Evolutionary conservation across 352 stramenopile genomes (phyloP), one percentile per base, ranked within the genome.

Genomic region (Pythium monospermum): DNA sequence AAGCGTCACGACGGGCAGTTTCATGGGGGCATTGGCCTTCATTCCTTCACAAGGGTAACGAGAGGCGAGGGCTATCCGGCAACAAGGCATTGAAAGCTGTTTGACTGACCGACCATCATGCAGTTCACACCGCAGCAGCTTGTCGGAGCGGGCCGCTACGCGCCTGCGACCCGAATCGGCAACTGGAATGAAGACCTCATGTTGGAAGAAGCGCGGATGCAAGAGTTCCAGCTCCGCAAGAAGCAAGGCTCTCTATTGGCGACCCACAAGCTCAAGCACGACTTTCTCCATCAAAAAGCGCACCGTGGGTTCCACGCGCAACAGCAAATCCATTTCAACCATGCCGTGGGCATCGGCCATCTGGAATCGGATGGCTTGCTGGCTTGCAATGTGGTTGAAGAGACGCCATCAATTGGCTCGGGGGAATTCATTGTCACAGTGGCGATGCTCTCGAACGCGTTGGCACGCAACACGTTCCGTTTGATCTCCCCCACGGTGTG

Each of bases 131-230:
- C 85, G 32, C 85, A 95, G 63, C 85, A 95, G 57, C 81, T 94
- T 45, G 78, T 92, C 13, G 85, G 85, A 23, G 85, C 81, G 16
- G 83, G 83, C 2, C 77, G 83, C 19, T 94, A 94, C 64, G 79
- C 73, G 47, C 75, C 81, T 13, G 67, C 53, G 25, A 95, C 83
- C 40, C 85, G 81, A 40, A 91, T 94, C 45, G 85, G 85, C 44
- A 95, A 95, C 52, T 95, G 85, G 85, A 94, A 94, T 69, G 83
- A 95, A 59, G 85, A 95, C 49, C 55, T 91, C 50, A 89, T 92
- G 83, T 69, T 94, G 18, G 83, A 95, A 25, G 83, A 95, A 47
- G 79, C 83, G 38, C 76, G 80, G 40, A 78, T 91, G 76, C 77
- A 90, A 51, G 85, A 91, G 64, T 93, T 92, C 54, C 71, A 78